Conservation (phyloP, 2,329 filamentous ascomycete genomes). For the Colletotrichum tamarilloi region DNA sequence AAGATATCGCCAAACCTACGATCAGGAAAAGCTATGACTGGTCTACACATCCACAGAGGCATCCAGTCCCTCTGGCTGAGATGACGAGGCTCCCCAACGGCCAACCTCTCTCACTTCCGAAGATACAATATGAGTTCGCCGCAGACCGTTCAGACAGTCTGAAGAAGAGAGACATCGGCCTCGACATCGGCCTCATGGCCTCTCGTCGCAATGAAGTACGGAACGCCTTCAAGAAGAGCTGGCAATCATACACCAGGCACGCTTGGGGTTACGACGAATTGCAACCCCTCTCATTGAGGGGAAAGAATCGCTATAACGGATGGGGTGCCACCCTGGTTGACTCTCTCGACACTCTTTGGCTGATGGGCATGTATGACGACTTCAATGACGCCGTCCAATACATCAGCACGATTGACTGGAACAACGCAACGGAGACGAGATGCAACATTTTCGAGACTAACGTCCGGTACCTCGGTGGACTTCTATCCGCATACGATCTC, state of each 20-base stretch:
- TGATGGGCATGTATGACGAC: slow-evolving; percentile 62
- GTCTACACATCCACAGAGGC: slow-evolving; percentile 34
- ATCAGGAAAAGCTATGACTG: slow-evolving; percentile 38
- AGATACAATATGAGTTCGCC: slow-evolving; percentile 32
- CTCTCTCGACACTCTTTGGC: slow-evolving; percentile 63
- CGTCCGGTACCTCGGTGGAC: slow-evolving; percentile 77
- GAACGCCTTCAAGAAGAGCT: slow-evolving; percentile 49
- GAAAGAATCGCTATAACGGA: slow-evolving; percentile 55
- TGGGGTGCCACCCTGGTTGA: slow-evolving; percentile 60
- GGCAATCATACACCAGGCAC: slow-evolving; percentile 54
- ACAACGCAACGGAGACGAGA: slow-evolving; percentile 53
- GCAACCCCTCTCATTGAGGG: slow-evolving; percentile 52
- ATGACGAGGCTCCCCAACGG: slow-evolving; percentile 35
- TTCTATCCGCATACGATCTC: slow-evolving; percentile 77
- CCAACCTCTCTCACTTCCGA: slow-evolving; percentile 20
- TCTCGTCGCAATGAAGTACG: slow-evolving; percentile 45
- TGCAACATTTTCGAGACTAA: slow-evolving; percentile 78
- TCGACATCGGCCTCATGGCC: slow-evolving; percentile 50
- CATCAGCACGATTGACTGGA: slow-evolving; percentile 63
- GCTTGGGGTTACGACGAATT: slow-evolving; percentile 61
- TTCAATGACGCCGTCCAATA: slow-evolving; percentile 60
- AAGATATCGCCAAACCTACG: background rate
- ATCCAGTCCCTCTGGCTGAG: slow-evolving; percentile 33
- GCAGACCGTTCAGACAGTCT: slow-evolving; percentile 20
- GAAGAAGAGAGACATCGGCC: slow-evolving; percentile 43